These are phyloP conservation scores for Cucurbita argyrosperma DNA, from an alignment of 306 rosid species.

Conservation along the genomic window DNA sequence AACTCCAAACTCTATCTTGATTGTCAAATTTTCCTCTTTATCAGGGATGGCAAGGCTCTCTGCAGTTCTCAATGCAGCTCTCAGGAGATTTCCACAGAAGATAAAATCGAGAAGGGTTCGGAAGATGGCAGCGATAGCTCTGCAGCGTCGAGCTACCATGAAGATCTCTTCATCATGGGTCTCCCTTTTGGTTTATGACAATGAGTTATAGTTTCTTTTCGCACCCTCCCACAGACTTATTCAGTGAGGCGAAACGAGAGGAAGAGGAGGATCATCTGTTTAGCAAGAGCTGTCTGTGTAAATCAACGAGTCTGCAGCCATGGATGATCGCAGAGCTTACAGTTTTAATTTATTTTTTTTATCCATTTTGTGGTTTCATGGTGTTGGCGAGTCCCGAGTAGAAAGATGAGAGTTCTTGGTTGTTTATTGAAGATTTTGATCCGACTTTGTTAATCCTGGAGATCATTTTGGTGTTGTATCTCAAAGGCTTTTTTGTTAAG, in stretches of 20 bases:
- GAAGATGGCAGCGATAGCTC: slow-evolving; percentile 30
- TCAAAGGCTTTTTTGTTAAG: neutral
- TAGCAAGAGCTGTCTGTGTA: slow-evolving; percentile 25
- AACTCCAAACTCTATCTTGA: neutral
- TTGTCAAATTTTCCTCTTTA: slow-evolving; percentile 3
- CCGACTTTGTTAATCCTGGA: neutral
- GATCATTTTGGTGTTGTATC: slow-evolving; percentile 5
- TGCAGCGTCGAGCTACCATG: slow-evolving; percentile 45
- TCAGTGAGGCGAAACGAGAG: slow-evolving; percentile 1
- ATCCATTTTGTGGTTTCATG: slow-evolving; percentile 20
- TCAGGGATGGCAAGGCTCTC: slow-evolving; percentile 53
- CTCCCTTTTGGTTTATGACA: slow-evolving; percentile 24
- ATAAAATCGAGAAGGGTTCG: slow-evolving; percentile 25
- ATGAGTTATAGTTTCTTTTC: slow-evolving; percentile 9
- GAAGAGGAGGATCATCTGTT: slow-evolving; percentile 17
- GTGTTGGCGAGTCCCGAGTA: slow-evolving; percentile 12
- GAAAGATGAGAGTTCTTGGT: slow-evolving; percentile 3
- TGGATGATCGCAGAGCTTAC: slow-evolving; percentile 25
- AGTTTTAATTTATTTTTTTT: slow-evolving; percentile 1
- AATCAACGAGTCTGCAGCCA: slow-evolving; percentile 28
- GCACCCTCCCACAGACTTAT: neutral
- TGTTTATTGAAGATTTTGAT: slow-evolving; percentile 20
- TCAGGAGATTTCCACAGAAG: slow-evolving; percentile 29
- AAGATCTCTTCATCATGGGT: slow-evolving; percentile 46
- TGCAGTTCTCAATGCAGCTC: slow-evolving; percentile 45